Base-by-base conservation (phyloP, 2,329 filamentous ascomycete species). In the Paradendryphiella salina region DNA sequence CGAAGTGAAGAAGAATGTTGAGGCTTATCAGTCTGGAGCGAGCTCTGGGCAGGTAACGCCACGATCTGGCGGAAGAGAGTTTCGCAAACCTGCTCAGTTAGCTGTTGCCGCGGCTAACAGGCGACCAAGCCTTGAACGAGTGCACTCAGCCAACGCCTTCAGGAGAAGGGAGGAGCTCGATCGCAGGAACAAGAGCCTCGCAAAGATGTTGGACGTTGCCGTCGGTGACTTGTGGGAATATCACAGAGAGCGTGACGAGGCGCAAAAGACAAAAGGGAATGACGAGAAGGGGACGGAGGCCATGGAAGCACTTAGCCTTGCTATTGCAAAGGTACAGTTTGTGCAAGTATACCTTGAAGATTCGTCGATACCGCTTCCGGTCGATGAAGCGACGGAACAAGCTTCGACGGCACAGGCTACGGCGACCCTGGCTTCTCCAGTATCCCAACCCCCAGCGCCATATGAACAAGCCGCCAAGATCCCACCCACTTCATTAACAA, bases 1-100 rank as follows among this genome's bases (percentile, higher is more conserved):
- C 7, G 90, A 95, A 72, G 87, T 93, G 41, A 83, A 83, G 52
- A 87, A 88, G 63, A 91, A 90, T 59, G 83, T 92, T 59, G 82
- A 87, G 63, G 82, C 81, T 23, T 78, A 87, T 26, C 86, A 89
- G 56, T 57, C 64, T 10, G 61, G 59, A 11, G 50, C 45, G 4
- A 51, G 33, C 17, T 70, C 70, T 4, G 65, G 71, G 4, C 66
- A 69, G 15, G 64, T 38, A 14, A 68, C 68, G 8, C 69, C 67
- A 11, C 58, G 70, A 37, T 66, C 70, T 15, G 69, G 69, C 20
- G 69, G 69, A 33, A 59, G 70, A 53, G 70, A 72, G 38, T 73
- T 67, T 31, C 61, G 69, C 36, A 66, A 67, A 46, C 70, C 70
- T 21, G 59, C 49, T 4, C 59, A 64, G 23, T 38, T 60, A 14